Base-by-base conservation (phyloP, 345 rosid species). In the Eutrema japonicum region DNA sequence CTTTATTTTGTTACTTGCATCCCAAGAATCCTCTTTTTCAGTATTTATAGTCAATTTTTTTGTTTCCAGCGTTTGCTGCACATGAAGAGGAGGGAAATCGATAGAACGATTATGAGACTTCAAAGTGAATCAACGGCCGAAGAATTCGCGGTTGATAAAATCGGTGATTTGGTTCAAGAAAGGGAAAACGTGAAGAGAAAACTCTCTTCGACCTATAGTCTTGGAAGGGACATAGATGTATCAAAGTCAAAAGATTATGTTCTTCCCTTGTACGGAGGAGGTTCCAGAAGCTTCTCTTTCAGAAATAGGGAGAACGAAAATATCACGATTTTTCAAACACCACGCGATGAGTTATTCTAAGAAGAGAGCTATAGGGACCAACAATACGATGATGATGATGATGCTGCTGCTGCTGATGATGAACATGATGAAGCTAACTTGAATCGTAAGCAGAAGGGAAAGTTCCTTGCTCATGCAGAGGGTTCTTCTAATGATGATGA, bases 151-250 rank as follows among this genome's bases (percentile, higher is more conserved):
- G 66, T 85, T 1, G 83, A 84, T 70, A 80, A 81, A 60, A 63
- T 91, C 2, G 78, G 85, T 7, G 78, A 83, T 57, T 74, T 94
- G 72, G 81, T 89, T 30, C 71, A 79, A 38, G 79, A 82, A 81
- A 83, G 86, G 71, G 82, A 84, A 29, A 79, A 70, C 42, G 71
- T 86, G 10, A 72, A 84, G 83, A 85, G 85, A 70, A 88, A 88
- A 82, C 95, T 94, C 30, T 88, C 89, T 7, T 88, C 95, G 38
- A 82, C 89, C 6, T 94, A 91, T 83, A 88, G 97, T 68, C 82
- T 94, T 42, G 93, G 96, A 37, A 80, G 90, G 66, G 97, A 89
- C 72, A 59, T 42, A 64, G 75, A 68, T 55, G 73, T 38, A 27
- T 64, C 85, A 18, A 80, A 75, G 50, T 40, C 55, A n/a, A 56